Conservation (phyloP, 495 filamentous ascomycete species). For the Aspergillus nanangensis region DNA sequence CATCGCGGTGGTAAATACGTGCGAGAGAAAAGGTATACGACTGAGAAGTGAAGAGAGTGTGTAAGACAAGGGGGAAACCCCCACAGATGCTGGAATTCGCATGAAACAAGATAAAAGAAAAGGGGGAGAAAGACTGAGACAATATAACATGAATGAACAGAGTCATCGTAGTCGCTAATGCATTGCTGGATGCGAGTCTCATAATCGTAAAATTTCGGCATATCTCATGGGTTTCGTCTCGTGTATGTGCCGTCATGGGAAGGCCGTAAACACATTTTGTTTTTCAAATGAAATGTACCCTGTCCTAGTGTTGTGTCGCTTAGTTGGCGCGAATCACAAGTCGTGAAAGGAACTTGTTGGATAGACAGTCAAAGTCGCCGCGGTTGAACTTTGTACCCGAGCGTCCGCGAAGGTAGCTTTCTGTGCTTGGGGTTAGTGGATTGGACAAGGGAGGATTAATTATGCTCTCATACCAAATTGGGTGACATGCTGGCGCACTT, state of each 20-base stretch:
- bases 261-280: slow-evolving; percentile 16
- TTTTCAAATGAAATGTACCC: slow-evolving; percentile 1
- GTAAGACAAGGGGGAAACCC: slow-evolving; percentile 20
- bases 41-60: slow-evolving; percentile 19
- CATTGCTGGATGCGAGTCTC: slow-evolving; percentile 17
- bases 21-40: slow-evolving; percentile 42
- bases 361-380: slow-evolving; percentile 85
- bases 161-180: slow-evolving; percentile 18
- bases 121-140: slow-evolving; percentile 10
- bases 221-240: slow-evolving; percentile 23
- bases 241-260: slow-evolving; percentile 14
- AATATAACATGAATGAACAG: slow-evolving; percentile 13
- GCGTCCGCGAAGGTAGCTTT: slow-evolving; percentile 55
- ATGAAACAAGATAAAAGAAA: slow-evolving; percentile 15
- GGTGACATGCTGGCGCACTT: slow-evolving; percentile 81
- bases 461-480: slow-evolving; percentile 64
- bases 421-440: slow-evolving; percentile 36
- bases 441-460: background rate
- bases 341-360: slow-evolving; percentile 91
- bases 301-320: slow-evolving; percentile 33
- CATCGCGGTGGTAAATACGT: slow-evolving; percentile 39
- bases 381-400: slow-evolving; percentile 72
- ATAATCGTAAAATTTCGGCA: slow-evolving; percentile 24
- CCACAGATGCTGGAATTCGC: slow-evolving; percentile 12
- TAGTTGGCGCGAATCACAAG: slow-evolving; percentile 91